phyloP scores from a whole-genome alignment of 2,329 filamentous ascomycete genomes.

The Thermochaetoides dissita region DNA sequence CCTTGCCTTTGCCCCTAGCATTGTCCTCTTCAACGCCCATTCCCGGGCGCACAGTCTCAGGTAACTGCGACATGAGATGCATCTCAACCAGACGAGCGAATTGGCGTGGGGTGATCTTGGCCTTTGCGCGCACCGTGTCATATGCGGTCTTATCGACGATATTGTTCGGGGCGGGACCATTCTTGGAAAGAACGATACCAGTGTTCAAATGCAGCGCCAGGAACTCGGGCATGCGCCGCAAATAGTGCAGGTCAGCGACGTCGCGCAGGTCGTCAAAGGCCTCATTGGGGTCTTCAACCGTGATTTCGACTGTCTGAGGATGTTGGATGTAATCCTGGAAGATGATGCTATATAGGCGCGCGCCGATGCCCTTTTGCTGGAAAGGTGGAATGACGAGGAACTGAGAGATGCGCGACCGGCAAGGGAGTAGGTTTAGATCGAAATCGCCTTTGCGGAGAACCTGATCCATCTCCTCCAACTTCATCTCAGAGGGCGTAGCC shows the following conservation, averaged over 20 bases:
- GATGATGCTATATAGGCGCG: conserved; percentile 67
- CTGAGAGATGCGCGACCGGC: conserved; percentile 77
- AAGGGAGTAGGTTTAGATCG: conserved; percentile 50
- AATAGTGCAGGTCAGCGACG: conserved; percentile 53
- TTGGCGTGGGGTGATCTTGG: conserved; percentile 65
- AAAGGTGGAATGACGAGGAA: conserved; percentile 84
- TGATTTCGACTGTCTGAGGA: conserved; percentile 63
- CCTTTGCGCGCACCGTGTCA: conserved; percentile 41
- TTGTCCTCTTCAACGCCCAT: conserved; percentile 29
- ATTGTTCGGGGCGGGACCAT: conserved; percentile 31
- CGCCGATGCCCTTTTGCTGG: conserved; percentile 67
- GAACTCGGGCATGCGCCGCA: conserved; percentile 48
- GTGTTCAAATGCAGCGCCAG: conserved; percentile 40
- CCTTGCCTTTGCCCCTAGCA: conserved; percentile 16
- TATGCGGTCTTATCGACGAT: conserved; percentile 46
- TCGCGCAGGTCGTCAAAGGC: conserved; percentile 71
- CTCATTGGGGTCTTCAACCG: conserved; percentile 87
- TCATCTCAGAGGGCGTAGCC: conserved; percentile 24
- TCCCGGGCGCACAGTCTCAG: conserved; percentile 40
- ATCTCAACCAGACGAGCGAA: conserved; percentile 64
- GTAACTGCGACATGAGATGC: conserved; percentile 51
- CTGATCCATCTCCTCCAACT: conserved; percentile 28
- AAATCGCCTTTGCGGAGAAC: conserved; percentile 23
- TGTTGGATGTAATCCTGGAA: conserved; percentile 55
- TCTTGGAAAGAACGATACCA: conserved; percentile 32